Evolutionary conservation across 2,329 filamentous ascomycete species (phyloP), one percentile per base, ranked within the genome.

Genomic region (Beauveria asiatica): DNA sequence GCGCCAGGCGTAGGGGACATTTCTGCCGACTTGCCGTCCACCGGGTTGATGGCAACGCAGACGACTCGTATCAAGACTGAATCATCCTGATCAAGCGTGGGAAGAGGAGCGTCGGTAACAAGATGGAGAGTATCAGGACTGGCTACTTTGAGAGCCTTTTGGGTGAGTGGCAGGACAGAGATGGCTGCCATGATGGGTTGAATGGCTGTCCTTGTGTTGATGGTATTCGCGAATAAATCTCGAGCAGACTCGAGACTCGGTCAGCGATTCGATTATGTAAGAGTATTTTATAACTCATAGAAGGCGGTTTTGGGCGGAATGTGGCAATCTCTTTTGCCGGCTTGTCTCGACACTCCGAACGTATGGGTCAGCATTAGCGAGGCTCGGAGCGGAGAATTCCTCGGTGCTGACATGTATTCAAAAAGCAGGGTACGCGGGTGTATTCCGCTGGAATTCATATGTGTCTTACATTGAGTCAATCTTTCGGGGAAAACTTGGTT

Each of bases 21-120:
- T 19, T 42, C 39, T 13, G 58, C 50, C 51, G 53, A 46, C 58
- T 60, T 60, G 58, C 53, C 53, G 17, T 60, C 58, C 5, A 44
- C 53, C 10, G 58, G 58, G 21, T 60, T 60, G 39, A 60, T 44
- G 19, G 41, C 58, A n/a, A 60, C 58, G 16, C n/a, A 30, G 21
- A 33, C 33, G 5, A 49, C 27, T 27, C 50, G 42, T 16, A 60
- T 48, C 23, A 57, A 17, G 23, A 44, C 51, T 5, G 30, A 21
- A 17, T 52, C 33, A 23, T 52, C n/a, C 0, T 16, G n/a, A 3
- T 1, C 30, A 13, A 51, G 30, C 2, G 10, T 11, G 19, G 30
- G 49, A 1, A 39, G 3, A 16, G 49, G 11, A 5, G 49, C 49
- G 1, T 52, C n/a, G 0, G 30, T 16, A 5, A 21, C 6, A 10